phyloP scores from a whole-genome alignment of 2,329 filamentous ascomycete genomes.

The Aspergillus niger region DNA sequence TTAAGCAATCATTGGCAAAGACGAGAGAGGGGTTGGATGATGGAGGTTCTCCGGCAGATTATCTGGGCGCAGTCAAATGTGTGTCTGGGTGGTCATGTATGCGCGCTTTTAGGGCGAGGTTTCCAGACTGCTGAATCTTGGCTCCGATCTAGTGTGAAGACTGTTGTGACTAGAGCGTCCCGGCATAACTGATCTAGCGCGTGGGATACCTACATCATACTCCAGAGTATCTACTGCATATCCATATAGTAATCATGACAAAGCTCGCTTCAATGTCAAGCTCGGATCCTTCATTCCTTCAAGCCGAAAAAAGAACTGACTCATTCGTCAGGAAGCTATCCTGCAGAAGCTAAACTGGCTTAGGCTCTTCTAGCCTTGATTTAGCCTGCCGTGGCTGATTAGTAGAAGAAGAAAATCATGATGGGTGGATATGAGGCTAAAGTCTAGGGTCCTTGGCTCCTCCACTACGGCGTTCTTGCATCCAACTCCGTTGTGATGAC shows the following conservation, averaged over 20 bases:
- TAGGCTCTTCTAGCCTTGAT: background rate
- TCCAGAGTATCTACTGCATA: too few relatives aligned
- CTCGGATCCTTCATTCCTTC: background rate
- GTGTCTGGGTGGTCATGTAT: background rate
- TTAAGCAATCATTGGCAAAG: background rate
- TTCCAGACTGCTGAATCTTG: too few relatives aligned
- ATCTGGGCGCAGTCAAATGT: background rate
- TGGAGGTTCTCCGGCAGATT: background rate
- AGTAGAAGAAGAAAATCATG: background rate
- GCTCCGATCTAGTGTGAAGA: too few relatives aligned
- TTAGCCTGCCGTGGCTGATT: background rate
- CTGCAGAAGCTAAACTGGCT: background rate
- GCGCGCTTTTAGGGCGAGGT: background rate
- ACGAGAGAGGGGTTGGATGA: background rate
- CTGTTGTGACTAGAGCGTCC: too few relatives aligned
- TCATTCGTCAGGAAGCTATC: background rate
- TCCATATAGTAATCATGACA: background rate
- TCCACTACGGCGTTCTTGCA: background rate
- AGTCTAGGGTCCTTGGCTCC: background rate
- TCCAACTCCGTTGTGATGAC: background rate
- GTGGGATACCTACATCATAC: too few relatives aligned
- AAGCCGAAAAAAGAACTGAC: too few relatives aligned
- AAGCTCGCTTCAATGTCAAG: background rate
- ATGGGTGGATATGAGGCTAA: background rate
- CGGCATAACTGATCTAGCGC: too few relatives aligned